Evolutionary conservation across 352 stramenopile genomes (phyloP).

Genomic region (Pythium coloratum): DNA sequence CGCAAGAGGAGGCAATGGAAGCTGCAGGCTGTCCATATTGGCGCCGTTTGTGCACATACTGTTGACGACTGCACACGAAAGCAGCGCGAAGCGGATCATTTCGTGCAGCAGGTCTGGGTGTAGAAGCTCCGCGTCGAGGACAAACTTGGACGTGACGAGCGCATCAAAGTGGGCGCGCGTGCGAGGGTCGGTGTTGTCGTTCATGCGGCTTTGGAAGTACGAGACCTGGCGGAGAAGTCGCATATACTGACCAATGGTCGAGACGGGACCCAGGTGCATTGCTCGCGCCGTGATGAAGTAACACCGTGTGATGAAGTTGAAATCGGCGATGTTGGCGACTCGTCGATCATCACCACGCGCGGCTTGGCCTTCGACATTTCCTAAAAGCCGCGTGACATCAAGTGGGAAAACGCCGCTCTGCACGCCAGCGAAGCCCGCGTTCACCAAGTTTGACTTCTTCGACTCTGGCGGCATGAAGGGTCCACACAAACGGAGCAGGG

Average conservation of each 20-base stretch:
- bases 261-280: constrained; percentile 91
- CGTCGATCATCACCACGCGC: constrained; percentile 23
- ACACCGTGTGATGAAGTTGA: constrained; percentile 96
- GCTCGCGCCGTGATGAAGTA: constrained; percentile 95
- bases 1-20: constrained; percentile 43
- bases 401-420: constrained; percentile 64
- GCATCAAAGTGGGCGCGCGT: constrained; percentile 76
- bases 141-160: constrained; percentile 71
- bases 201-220: constrained; percentile 87
- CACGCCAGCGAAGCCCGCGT: constrained; percentile 47
- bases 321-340: constrained; percentile 44
- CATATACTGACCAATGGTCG: constrained; percentile 81
- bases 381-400: constrained; percentile 62
- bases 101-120: constrained; percentile 81
- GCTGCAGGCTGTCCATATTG: constrained; percentile 16
- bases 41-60: constrained; percentile 40
- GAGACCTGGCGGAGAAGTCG: constrained; percentile 89
- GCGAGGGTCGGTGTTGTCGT: constrained; percentile 64
- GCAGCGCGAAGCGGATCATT: constrained; percentile 66
- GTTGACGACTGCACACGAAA: constrained; percentile 65
- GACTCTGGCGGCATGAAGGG: constrained; percentile 78
- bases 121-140: constrained; percentile 75
- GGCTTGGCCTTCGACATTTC: constrained; percentile 31
- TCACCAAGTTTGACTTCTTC: constrained; percentile 77
- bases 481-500: constrained; percentile 76